Percentiles rank a stretch among this genome's conserved stretches.
phyloP scores from a whole-genome alignment of 139 green algal genomes.

The Tetradesmus lagerheimii region DNA sequence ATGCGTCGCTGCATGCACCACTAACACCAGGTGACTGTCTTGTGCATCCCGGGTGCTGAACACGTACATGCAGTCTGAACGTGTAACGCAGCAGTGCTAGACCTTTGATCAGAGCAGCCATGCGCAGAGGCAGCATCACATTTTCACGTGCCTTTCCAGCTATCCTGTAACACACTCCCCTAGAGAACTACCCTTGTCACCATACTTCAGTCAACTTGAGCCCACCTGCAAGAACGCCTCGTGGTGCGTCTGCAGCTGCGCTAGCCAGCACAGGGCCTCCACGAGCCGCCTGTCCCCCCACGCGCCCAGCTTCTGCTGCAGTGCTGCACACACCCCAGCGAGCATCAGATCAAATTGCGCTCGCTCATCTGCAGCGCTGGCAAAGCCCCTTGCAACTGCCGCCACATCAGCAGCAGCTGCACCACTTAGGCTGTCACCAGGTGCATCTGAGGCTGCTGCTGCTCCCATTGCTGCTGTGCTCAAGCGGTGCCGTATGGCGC shows the following conservation, averaged over 20 bases:
- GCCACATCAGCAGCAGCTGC: neutral
- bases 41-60: neutral
- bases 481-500: neutral
- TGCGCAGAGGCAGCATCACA: too few species aligned
- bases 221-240: slow-evolving; percentile 26
- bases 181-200: too few species aligned
- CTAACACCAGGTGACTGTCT: neutral
- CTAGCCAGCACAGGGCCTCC: neutral
- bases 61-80: neutral
- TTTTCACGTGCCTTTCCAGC: too few species aligned
- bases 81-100: neutral
- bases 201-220: too few species aligned
- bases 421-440: too few species aligned
- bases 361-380: neutral
- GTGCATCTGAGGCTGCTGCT: too few species aligned
- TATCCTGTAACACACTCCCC: neutral
- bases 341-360: slow-evolving; percentile 25
- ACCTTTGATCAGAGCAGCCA: neutral
- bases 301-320: neutral
- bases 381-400: slow-evolving; percentile 13
- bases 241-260: neutral
- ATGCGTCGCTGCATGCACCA: neutral
- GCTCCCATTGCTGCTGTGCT: neutral
- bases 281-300: neutral
- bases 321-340: neutral